A percentile compares a stretch with the other conserved stretches of the same genome.
Evolutionary conservation across 176 grass and related monocot species (phyloP).

Genomic region (Metroxylon sagu): DNA sequence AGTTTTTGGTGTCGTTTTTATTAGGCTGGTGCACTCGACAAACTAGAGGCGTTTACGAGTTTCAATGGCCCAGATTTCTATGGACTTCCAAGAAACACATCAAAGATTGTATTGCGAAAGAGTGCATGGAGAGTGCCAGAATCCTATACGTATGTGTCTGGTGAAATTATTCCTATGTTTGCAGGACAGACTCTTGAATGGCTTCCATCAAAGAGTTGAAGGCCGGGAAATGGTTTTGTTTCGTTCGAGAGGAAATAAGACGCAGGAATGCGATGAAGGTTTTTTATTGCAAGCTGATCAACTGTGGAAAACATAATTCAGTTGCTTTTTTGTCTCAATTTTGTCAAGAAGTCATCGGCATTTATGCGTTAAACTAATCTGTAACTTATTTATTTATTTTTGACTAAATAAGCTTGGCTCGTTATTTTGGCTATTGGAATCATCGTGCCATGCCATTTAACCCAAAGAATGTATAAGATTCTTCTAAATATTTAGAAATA

Average conservation of each 20-base stretch:
- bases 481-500: too few species aligned
- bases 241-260: neutral
- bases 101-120: slow-evolving; percentile 59
- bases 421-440: too few species aligned
- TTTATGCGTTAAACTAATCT: too few species aligned
- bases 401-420: too few species aligned
- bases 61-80: slow-evolving; percentile 98
- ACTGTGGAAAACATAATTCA: neutral
- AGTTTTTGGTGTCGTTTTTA: neutral
- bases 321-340: too few species aligned
- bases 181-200: slow-evolving; percentile 62
- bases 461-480: too few species aligned
- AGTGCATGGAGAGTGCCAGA: slow-evolving; percentile 63
- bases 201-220: slow-evolving; percentile 34
- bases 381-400: too few species aligned
- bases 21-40: slow-evolving; percentile 74
- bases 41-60: slow-evolving; percentile 85
- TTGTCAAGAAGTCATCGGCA: too few species aligned
- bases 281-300: neutral
- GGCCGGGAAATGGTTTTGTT: neutral
- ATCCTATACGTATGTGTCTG: slow-evolving; percentile 42
- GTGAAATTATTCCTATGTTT: slow-evolving; percentile 79
- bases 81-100: slow-evolving; percentile 72
- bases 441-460: too few species aligned
- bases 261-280: neutral